These are phyloP conservation scores for Shiraia sp. DNA, from an alignment of 2,329 filamentous ascomycete genomes.

Conservation along the genomic window DNA sequence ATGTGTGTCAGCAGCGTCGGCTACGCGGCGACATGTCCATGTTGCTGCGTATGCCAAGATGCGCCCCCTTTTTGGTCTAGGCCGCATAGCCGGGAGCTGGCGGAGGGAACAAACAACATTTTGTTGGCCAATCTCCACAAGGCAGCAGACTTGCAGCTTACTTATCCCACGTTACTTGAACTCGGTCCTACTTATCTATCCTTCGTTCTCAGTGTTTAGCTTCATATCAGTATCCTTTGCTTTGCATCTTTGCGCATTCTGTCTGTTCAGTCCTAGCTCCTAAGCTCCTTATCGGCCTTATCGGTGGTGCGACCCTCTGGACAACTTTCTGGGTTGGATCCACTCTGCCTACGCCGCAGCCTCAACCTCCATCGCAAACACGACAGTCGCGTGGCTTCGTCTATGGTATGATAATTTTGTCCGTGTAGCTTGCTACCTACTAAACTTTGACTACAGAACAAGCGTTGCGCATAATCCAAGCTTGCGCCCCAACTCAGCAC, in stretches of 20 bases:
- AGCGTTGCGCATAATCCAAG: too few species aligned
- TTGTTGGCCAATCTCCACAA: conserved; percentile 15
- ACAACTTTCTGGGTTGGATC: conserved; percentile 29
- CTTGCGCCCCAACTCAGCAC: conserved; percentile 1
- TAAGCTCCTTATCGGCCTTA: conserved; percentile 43
- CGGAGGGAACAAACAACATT: conserved; percentile 21
- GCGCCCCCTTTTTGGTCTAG: conserved; percentile 28
- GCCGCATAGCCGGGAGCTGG: conserved; percentile 24
- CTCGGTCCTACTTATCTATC: too few species aligned
- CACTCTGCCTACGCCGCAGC: conserved; percentile 9
- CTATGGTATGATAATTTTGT: not conserved
- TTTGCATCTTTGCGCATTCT: conserved; percentile 2
- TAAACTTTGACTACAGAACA: not conserved
- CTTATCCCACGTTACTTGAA: too few species aligned
- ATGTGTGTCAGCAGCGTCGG: not conserved
- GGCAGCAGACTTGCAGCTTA: conserved; percentile 12
- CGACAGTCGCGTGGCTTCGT: not conserved
- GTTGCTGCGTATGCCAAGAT: conserved; percentile 15
- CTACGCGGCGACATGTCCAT: not conserved
- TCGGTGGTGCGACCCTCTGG: conserved; percentile 25
- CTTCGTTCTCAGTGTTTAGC: too few species aligned
- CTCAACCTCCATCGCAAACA: not conserved
- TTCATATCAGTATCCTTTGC: too few species aligned
- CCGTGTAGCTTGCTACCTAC: not conserved
- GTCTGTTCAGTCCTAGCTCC: too few species aligned